Evolutionary conservation across 257 asterid species (phyloP).

Genomic region (Lycium ferocissimum): DNA sequence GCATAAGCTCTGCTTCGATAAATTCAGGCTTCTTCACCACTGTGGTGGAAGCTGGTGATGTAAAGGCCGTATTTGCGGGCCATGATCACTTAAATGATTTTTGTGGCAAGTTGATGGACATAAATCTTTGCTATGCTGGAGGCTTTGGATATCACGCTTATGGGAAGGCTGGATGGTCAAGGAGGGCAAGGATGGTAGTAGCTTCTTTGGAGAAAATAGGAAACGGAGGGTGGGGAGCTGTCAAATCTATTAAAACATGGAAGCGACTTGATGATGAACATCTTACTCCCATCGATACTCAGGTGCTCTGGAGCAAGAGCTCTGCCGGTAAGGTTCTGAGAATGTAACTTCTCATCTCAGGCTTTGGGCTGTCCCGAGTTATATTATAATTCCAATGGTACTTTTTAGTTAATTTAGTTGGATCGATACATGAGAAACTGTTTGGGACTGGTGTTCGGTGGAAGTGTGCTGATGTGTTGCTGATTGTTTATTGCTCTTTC

Average conservation of each 20-base stretch:
- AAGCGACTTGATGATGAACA: slow-evolving; percentile 76
- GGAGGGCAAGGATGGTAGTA: slow-evolving; percentile 93
- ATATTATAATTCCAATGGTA: slow-evolving; percentile 9
- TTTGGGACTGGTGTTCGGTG: not conserved
- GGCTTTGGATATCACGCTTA: slow-evolving; percentile 98
- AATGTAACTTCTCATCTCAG: slow-evolving; percentile 13
- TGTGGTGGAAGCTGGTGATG: slow-evolving; percentile 85
- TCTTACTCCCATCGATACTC: slow-evolving; percentile 68
- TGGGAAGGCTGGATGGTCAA: slow-evolving; percentile 92
- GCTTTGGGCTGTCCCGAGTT: not conserved
- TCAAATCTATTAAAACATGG: slow-evolving; percentile 86
- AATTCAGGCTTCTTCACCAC: slow-evolving; percentile 93
- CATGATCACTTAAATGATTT: slow-evolving; percentile 95
- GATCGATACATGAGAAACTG: not conserved
- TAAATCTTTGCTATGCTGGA: slow-evolving; percentile 90
- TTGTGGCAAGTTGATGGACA: slow-evolving; percentile 74
- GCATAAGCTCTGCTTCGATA: slow-evolving; percentile 80
- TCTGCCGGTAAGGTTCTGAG: slow-evolving; percentile 44
- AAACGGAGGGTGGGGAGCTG: slow-evolving; percentile 78
- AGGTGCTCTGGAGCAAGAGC: slow-evolving; percentile 85
- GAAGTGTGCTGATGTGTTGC: not conserved
- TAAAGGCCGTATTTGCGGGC: slow-evolving; percentile 90
- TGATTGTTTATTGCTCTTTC: slow-evolving; percentile 22
- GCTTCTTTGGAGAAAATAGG: slow-evolving; percentile 74
- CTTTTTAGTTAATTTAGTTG: not conserved